Conservation (phyloP, 2,329 filamentous ascomycete species). For the Dactylellina haptotyla region DNA sequence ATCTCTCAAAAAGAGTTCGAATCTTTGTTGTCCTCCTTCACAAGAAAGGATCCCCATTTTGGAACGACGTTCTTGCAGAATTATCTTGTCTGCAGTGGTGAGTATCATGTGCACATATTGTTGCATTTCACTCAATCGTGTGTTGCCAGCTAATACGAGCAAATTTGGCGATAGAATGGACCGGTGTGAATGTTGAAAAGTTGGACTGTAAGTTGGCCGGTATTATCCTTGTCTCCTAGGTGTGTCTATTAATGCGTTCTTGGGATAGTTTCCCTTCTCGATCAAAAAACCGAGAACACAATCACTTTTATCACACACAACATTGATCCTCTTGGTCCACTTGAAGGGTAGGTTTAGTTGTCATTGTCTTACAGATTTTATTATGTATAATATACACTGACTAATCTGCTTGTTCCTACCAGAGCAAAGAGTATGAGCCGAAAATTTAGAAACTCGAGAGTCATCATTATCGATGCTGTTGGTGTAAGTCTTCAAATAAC, state of each 20-base stretch:
- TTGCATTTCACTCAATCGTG: conserved; percentile 22
- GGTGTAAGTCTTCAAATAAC: conserved; percentile 16
- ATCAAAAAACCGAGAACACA: conserved; percentile 33
- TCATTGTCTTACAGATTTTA: not conserved
- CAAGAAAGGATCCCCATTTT: conserved; percentile 39
- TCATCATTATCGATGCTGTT: conserved; percentile 34
- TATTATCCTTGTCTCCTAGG: not conserved
- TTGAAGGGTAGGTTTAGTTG: conserved; percentile 26
- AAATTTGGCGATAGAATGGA: conserved; percentile 40
- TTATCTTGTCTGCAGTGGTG: conserved; percentile 40
- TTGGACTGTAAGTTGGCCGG: conserved; percentile 31
- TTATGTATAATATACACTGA: not conserved
- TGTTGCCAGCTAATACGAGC: conserved; percentile 9
- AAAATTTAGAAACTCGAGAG: conserved; percentile 38
- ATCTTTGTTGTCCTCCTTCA: conserved; percentile 25
- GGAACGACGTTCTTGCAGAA: conserved; percentile 44
- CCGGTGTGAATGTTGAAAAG: conserved; percentile 37
- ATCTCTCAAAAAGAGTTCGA: conserved; percentile 42
- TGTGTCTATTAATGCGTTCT: not conserved
- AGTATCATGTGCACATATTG: conserved; percentile 9
- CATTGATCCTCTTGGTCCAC: conserved; percentile 33
- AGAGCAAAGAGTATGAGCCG: conserved; percentile 42
- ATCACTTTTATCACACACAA: conserved; percentile 40
- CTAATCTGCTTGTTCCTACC: not conserved
- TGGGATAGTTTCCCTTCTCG: conserved; percentile 16